A percentile compares a stretch with the other conserved stretches of the same genome.
These are phyloP conservation scores for Diaporthe citri DNA, from an alignment of 2,329 filamentous ascomycete species.

Conservation along the genomic window DNA sequence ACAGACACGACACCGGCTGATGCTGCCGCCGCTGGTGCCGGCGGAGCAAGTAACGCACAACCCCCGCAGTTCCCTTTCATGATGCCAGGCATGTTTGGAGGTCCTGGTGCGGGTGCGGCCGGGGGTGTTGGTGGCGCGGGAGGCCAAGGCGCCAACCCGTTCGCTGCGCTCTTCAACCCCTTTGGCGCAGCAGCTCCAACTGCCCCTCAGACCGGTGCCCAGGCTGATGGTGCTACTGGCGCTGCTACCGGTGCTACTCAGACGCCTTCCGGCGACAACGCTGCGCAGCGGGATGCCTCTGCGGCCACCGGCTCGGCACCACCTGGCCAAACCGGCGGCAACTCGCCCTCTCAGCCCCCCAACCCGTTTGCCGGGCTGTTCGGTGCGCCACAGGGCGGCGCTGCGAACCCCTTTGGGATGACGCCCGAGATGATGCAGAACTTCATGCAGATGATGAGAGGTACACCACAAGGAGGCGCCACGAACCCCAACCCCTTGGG, in stretches of 20 bases:
- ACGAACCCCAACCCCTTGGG: conserved; percentile 59
- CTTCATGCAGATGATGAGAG: conserved; percentile 65
- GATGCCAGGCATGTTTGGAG: conserved; percentile 50
- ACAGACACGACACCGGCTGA: conserved; percentile 85
- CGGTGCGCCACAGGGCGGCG: conserved; percentile 53
- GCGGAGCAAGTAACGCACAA: conserved; percentile 49
- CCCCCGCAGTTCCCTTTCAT: conserved; percentile 47
- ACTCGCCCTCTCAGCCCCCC: conserved; percentile 57
- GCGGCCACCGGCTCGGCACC: conserved; percentile 43
- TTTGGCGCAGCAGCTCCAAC: conserved; percentile 50
- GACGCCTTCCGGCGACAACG: conserved; percentile 42
- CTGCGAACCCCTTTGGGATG: conserved; percentile 58
- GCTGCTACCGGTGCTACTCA: conserved; percentile 30
- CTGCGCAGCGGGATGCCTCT: conserved; percentile 43
- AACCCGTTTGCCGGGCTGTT: conserved; percentile 81
- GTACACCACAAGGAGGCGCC: conserved; percentile 51
- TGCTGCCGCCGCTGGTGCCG: conserved; percentile 48
- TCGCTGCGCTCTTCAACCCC: conserved; percentile 57
- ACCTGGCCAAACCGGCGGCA: conserved; percentile 42
- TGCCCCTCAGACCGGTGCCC: conserved; percentile 46
- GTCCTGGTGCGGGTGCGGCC: conserved; percentile 42
- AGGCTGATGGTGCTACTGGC: conserved; percentile 12
- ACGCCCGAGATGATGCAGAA: conserved; percentile 69
- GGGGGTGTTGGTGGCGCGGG: conserved; percentile 30
- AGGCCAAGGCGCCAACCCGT: conserved; percentile 51